Evolutionary conservation across 2,329 filamentous ascomycete species (phyloP), one percentile per base, ranked within the genome.

Genomic region (Calycina herbarum): DNA sequence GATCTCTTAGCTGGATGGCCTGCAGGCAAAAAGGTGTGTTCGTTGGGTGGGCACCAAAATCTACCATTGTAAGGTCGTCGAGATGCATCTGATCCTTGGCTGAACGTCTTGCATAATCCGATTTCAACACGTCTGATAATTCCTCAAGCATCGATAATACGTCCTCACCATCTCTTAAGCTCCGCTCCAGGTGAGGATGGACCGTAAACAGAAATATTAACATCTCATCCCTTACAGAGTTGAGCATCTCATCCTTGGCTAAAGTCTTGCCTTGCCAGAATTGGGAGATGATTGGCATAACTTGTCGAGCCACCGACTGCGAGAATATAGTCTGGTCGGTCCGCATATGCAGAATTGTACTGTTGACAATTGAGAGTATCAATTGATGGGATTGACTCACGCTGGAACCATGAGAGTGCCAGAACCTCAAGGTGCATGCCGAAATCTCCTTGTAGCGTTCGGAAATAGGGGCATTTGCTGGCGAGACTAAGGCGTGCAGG

Each of bases 201-300:
- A 88, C 81, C n/a, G 86, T 80, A 68, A 91, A 87, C 33, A 97
- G 79, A 0, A 87, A 86, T 70, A 88, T 88, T 40, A 96, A 81
- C 76, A 97, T 90, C 76, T 93, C 92, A 69, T 94, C 91, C 70
- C 89, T 88, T 60, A 95, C 77, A 1, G 82, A 82, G 68, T 84
- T 86, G 11, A 77, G 61, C 73, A 76, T 68, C 86, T 82, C 72
- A 86, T 82, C 83, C 71, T 87, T 83, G 15, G 85, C 83, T 31
- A 84, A 78, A 57, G 86, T 85, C 70, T 90, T 91, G n/a, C 85
- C 84, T 69, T 88, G 82, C 94, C 94, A 99, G 79, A 93, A 87
- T 60, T 86, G 84, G 64, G 85, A 86, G 69, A 97, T 86, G 57
- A 94, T 77, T 1, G 92, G 90, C 29, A 97, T 74, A 7, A 94